These are phyloP conservation scores for Marasmius tenuissimus DNA, from an alignment of 1,284 basidiomycete species.

Conservation along the genomic window DNA sequence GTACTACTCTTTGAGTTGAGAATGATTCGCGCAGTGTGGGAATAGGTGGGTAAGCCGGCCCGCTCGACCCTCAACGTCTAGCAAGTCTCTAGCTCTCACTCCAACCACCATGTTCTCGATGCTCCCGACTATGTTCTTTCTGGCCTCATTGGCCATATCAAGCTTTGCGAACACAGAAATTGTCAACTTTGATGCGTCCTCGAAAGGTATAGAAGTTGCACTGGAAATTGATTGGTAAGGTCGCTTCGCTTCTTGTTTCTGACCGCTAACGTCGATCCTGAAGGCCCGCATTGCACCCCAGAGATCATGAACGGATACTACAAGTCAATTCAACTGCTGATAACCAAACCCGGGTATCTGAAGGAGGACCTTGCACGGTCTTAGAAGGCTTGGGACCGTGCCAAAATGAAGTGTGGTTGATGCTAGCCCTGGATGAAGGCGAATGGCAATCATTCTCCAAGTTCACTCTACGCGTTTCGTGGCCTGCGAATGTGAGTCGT, in stretches of 20 bases:
- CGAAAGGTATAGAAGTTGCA: slow-evolving; percentile 20
- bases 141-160: slow-evolving; percentile 12
- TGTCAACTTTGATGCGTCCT: slow-evolving; percentile 48
- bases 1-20: too few relatives aligned
- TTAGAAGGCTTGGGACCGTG: slow-evolving; percentile 32
- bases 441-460: slow-evolving; percentile 45
- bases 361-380: slow-evolving; percentile 31
- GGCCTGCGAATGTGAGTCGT: slow-evolving; percentile 63
- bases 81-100: neutral
- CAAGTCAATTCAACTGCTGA: slow-evolving; percentile 44
- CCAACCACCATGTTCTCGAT: slow-evolving; percentile 20
- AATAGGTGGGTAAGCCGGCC: too few relatives aligned
- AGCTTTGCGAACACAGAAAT: slow-evolving; percentile 64
- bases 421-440: slow-evolving; percentile 48
- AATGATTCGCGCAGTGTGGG: too few relatives aligned
- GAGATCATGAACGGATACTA: slow-evolving; percentile 22
- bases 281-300: slow-evolving; percentile 4
- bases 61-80: too few relatives aligned
- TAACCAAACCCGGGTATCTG: slow-evolving; percentile 28
- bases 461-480: slow-evolving; percentile 65
- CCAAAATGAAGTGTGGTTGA: slow-evolving; percentile 56
- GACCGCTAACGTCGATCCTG: neutral
- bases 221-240: slow-evolving; percentile 40
- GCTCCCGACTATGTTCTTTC: slow-evolving; percentile 11
- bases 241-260: neutral